Evolutionary conservation across 2,329 filamentous ascomycete genomes (phyloP).

Genomic region (Leptodontidium sp.): DNA sequence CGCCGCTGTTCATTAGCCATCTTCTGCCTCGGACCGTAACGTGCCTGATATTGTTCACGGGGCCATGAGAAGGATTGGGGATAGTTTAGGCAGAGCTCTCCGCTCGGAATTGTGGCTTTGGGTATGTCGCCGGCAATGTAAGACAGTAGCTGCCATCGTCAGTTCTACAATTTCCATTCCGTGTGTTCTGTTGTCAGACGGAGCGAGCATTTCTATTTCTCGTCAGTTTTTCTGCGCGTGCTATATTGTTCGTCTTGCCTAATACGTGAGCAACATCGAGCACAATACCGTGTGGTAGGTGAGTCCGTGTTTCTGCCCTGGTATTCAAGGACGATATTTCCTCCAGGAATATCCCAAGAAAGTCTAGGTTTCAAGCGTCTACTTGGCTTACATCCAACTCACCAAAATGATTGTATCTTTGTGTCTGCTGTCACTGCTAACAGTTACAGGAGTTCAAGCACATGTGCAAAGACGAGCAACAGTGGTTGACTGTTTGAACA

Average conservation of each 20-base stretch:
- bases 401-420: background rate
- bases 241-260: background rate
- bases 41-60: background rate
- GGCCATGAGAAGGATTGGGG: background rate
- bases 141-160: background rate
- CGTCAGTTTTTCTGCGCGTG: too few relatives aligned
- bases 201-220: too few relatives aligned
- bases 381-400: background rate
- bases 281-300: background rate
- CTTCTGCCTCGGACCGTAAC: background rate
- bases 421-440: background rate
- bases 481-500: constrained; percentile 29
- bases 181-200: too few relatives aligned
- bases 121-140: background rate
- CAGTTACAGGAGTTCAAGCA: background rate
- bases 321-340: constrained; percentile 1
- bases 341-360: background rate
- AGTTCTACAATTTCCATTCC: background rate
- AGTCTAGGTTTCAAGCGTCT: background rate
- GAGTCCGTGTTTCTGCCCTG: background rate
- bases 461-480: constrained; percentile 17
- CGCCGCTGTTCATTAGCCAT: background rate
- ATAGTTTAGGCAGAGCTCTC: background rate
- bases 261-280: background rate
- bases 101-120: background rate